Base-by-base conservation (phyloP, 2,329 filamentous ascomycete genomes). In the Stachybotrys elegans region DNA sequence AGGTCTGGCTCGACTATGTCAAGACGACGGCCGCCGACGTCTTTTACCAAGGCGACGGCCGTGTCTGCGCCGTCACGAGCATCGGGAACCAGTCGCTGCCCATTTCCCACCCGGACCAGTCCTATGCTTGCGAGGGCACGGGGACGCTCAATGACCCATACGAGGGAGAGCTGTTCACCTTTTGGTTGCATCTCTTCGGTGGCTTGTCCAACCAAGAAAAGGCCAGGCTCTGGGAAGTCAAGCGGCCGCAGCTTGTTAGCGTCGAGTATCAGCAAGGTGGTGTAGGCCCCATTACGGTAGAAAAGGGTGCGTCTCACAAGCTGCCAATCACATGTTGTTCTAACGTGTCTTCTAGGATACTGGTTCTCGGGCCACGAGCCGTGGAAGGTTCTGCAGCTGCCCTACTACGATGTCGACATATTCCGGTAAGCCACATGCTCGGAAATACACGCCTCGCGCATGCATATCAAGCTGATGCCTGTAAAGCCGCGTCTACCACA, bases 341-440 rank as follows among this genome's bases (percentile, higher is more conserved):
- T 43, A 6, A 40, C 22, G 29, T 9, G 4, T 11, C 6, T 14
- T 9, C 0, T 34, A 60, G 63, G 67, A 13, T 69, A 57, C 38
- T 68, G 65, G 65, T 69, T 70, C 50, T 68, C 65, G 7, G 59
- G 57, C 29, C 65, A 69, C 31, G 66, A 71, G 41, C 61, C 59
- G 4, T 69, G 67, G 66, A 71, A 70, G 32, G 59, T 65, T 5
- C 50, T 71, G 19, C 61, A 70, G 53, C 56, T 70, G 48, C 68
- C 68, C 1, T 70, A 70, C 45, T 66, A 62, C 42, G 67, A 70
- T 32, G 55, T 70, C 19, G 59, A 67, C 20, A 59, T 70, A 35
- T 57, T 70, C 11, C 55, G 56, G 64, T 60, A 49, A 50, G 54
- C n/a, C 16, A 8, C 9, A 16, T 4, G 4, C 2, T 8, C 11